These are phyloP conservation scores for Beauveria medogensis DNA, from an alignment of 2,329 filamentous ascomycete species.

Conservation along the genomic window DNA sequence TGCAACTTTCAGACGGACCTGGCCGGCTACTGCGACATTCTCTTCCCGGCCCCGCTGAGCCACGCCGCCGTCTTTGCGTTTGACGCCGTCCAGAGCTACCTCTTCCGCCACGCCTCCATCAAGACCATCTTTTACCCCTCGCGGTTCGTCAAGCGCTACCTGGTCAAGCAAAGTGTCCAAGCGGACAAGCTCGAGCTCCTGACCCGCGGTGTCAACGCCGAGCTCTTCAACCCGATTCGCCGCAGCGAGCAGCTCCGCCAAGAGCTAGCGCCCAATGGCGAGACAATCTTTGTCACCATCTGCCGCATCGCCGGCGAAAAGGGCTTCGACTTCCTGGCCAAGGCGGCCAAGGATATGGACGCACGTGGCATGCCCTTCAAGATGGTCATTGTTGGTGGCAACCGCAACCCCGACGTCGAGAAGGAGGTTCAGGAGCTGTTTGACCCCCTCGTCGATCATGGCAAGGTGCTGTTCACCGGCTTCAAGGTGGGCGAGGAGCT, in stretches of 20 bases:
- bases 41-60: constrained; percentile 58
- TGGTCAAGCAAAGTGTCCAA: constrained; percentile 49
- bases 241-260: constrained; percentile 44
- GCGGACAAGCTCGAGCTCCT: constrained; percentile 50
- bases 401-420: constrained; percentile 55
- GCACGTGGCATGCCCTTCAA: constrained; percentile 50
- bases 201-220: constrained; percentile 57
- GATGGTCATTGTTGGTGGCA: constrained; percentile 60
- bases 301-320: constrained; percentile 63
- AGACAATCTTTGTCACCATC: constrained; percentile 58
- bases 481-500: constrained; percentile 54
- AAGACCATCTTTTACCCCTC: constrained; percentile 64
- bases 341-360: constrained; percentile 46
- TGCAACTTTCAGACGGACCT: constrained; percentile 68
- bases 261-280: constrained; percentile 50
- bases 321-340: constrained; percentile 59
- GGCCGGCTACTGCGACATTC: constrained; percentile 58
- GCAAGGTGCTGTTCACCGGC: constrained; percentile 58
- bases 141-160: constrained; percentile 52
- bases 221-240: constrained; percentile 48
- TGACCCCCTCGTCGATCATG: constrained; percentile 34
- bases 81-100: constrained; percentile 54
- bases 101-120: constrained; percentile 54
- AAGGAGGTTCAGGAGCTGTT: constrained; percentile 55
- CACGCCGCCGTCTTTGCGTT: constrained; percentile 54